A percentile compares a stretch with the other conserved stretches of the same genome.
Conservation (phyloP, 2,329 filamentous ascomycete species). For the Metarhizium guizhouense region DNA sequence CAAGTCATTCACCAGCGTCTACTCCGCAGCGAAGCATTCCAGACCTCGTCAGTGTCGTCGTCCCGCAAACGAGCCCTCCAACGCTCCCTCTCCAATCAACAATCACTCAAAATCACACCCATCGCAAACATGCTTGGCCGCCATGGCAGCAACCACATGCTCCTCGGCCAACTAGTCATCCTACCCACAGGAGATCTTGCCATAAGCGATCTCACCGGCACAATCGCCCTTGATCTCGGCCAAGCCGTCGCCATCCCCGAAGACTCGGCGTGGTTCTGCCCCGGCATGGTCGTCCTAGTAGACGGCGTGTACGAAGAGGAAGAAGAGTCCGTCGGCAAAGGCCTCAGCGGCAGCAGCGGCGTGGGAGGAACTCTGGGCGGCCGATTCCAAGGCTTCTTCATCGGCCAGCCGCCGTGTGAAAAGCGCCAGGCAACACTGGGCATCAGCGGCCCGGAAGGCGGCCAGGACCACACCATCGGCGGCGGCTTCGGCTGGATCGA, state of each 20-base stretch:
- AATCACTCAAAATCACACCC: constrained; percentile 80
- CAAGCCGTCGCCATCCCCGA: constrained; percentile 76
- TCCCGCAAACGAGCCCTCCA: constrained; percentile 44
- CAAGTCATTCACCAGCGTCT: constrained; percentile 88
- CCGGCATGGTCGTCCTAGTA: constrained; percentile 91
- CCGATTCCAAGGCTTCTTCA: constrained; percentile 79
- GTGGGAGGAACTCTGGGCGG: constrained; percentile 90
- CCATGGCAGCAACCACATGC: constrained; percentile 74
- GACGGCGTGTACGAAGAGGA: constrained; percentile 97
- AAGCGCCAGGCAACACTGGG: constrained; percentile 72
- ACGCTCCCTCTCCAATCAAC: constrained; percentile 53
- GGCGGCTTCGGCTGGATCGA: constrained; percentile 96
- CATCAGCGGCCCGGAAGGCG: constrained; percentile 48
- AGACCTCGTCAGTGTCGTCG: constrained; percentile 65
- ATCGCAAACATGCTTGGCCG: constrained; percentile 70
- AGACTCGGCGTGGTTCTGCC: constrained; percentile 83
- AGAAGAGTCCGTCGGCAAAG: constrained; percentile 59
- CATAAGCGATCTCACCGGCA: constrained; percentile 80
- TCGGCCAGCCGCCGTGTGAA: constrained; percentile 88
- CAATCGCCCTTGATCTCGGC: constrained; percentile 73
- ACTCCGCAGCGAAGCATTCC: constrained; percentile 87
- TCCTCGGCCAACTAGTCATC: constrained; percentile 73
- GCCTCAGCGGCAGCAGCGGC: constrained; percentile 67
- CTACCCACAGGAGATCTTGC: constrained; percentile 75
- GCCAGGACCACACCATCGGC: constrained; percentile 53